Percentiles rank a stretch among this genome's conserved stretches.
phyloP scores from a whole-genome alignment of 2,329 filamentous ascomycete genomes.

The Pezicula neosporulosa region DNA sequence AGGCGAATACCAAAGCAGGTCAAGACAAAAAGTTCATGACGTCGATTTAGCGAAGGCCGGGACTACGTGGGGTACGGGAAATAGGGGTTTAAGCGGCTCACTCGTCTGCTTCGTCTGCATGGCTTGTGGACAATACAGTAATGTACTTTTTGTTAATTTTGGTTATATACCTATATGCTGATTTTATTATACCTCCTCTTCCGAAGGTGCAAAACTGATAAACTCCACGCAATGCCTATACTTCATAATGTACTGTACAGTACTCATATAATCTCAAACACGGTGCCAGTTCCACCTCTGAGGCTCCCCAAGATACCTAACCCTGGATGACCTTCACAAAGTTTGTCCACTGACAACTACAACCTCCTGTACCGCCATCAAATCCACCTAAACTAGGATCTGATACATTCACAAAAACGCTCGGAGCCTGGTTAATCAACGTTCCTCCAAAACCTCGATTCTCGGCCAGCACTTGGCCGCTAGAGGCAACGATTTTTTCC shows the following conservation, averaged over 20 bases:
- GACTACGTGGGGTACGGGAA: no score
- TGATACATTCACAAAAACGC: slow-evolving; percentile 27
- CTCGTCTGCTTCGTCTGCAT: no score
- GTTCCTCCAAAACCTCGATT: slow-evolving; percentile 47
- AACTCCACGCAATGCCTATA: neutral
- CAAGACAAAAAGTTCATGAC: no score
- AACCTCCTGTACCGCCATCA: slow-evolving; percentile 62
- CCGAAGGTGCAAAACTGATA: neutral
- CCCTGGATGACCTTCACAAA: slow-evolving; percentile 15
- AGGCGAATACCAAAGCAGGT: no score
- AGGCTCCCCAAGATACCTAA: neutral
- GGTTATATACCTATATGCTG: neutral
- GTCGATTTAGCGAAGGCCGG: no score
- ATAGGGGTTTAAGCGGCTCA: no score
- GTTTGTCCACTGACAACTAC: slow-evolving; percentile 59
- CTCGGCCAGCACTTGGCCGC: slow-evolving; percentile 44
- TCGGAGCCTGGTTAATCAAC: slow-evolving; percentile 47
- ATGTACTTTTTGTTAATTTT: no score
- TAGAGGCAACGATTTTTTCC: slow-evolving; percentile 40
- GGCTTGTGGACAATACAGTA: no score
- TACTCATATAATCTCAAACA: neutral
- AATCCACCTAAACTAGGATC: slow-evolving; percentile 52
- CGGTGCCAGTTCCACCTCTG: neutral
- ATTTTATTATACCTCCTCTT: neutral
- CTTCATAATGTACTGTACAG: neutral